Conservation (phyloP, 2,329 filamentous ascomycete species). For the Sclerotinia glacialis region DNA sequence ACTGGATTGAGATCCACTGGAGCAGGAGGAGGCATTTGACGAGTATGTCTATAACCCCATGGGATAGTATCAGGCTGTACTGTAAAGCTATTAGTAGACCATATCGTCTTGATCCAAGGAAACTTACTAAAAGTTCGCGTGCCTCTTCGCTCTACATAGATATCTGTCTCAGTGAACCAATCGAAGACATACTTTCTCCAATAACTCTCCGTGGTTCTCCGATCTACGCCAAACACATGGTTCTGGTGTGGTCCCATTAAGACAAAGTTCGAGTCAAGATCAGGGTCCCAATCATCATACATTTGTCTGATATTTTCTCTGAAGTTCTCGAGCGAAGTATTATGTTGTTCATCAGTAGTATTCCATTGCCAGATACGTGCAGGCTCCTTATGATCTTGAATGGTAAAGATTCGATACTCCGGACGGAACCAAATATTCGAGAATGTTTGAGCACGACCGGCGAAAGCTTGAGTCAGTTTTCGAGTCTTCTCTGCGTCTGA, state of each 20-base stretch:
- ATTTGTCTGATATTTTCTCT: constrained; percentile 2
- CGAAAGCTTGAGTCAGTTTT: background rate
- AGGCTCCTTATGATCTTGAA: constrained; percentile 12
- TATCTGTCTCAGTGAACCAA: constrained; percentile 22
- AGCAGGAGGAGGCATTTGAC: background rate
- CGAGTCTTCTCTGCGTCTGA: background rate
- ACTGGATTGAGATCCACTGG: background rate
- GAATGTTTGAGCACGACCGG: background rate
- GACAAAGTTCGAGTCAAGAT: constrained; percentile 1
- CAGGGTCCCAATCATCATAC: constrained; percentile 13
- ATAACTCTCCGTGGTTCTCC: constrained; percentile 20
- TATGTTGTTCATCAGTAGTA: constrained; percentile 6
- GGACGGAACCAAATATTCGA: constrained; percentile 30
- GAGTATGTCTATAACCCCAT: constrained; percentile 19
- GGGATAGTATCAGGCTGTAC: background rate
- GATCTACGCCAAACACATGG: constrained; percentile 7
- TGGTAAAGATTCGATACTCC: constrained; percentile 21
- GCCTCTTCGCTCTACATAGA: constrained; percentile 9
- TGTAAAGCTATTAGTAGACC: background rate
- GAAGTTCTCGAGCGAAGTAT: background rate
- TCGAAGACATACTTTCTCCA: constrained; percentile 27
- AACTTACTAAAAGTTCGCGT: constrained; percentile 7
- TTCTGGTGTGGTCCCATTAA: background rate
- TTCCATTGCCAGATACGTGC: constrained; percentile 11
- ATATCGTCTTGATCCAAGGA: background rate